These are phyloP conservation scores for Microstegium vimineum DNA, from an alignment of 176 grass and related monocot genomes.

Conservation along the genomic window DNA sequence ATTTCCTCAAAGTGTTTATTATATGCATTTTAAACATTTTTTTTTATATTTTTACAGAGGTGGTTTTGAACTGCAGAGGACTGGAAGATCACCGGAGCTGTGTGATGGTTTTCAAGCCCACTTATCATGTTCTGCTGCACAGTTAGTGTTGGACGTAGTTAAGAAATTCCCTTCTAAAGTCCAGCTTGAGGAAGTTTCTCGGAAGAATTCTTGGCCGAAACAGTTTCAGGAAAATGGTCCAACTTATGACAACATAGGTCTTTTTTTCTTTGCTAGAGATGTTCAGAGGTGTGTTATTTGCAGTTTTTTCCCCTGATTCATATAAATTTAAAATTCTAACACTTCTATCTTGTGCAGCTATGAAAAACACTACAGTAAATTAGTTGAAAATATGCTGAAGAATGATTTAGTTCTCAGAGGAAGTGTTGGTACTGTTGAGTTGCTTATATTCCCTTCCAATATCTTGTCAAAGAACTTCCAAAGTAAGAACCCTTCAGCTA, in stretches of 20 bases:
- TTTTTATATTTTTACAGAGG: conserved; percentile 51
- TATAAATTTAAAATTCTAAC: background rate
- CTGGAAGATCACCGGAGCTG: conserved; percentile 49
- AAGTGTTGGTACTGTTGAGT: conserved; percentile 63
- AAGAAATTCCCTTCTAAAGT: conserved; percentile 71
- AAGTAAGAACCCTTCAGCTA: conserved; percentile 47
- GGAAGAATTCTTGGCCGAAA: conserved; percentile 63
- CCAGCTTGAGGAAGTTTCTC: conserved; percentile 82
- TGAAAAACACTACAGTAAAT: conserved; percentile 79
- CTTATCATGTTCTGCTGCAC: conserved; percentile 68
- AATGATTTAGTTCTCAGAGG: conserved; percentile 84
- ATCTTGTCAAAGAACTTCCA: conserved; percentile 71
- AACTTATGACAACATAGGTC: conserved; percentile 64
- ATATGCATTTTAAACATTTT: background rate
- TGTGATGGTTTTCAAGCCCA: conserved; percentile 98
- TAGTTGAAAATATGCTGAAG: conserved; percentile 79
- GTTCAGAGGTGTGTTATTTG: conserved; percentile 53
- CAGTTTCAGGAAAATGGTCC: conserved; percentile 72
- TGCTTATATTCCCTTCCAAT: conserved; percentile 91
- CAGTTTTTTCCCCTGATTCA: background rate
- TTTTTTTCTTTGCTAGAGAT: conserved; percentile 99
- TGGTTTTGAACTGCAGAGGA: conserved; percentile 77
- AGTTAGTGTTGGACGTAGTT: conserved; percentile 57
- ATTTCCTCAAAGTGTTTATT: background rate
- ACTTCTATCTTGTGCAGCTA: conserved; percentile 52